Evolutionary conservation across 2,329 filamentous ascomycete genomes (phyloP).

Genomic region (Xylariales sp.): DNA sequence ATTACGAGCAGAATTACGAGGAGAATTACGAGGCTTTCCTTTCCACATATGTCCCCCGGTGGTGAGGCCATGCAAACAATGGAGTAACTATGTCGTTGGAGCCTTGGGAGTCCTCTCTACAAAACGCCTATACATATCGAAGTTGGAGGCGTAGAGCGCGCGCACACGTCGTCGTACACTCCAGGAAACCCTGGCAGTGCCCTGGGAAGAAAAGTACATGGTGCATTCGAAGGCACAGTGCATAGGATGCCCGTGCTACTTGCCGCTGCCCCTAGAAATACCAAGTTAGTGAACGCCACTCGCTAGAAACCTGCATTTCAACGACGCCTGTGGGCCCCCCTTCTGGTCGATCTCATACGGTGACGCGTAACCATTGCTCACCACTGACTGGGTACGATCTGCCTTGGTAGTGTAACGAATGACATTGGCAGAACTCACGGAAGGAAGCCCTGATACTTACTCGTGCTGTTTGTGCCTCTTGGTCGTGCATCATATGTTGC

Average conservation of each 20-base stretch:
- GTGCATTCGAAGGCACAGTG: conserved; percentile 21
- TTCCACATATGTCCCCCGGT: neutral
- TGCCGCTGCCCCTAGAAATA: conserved; percentile 3
- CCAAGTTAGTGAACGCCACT: conserved; percentile 22
- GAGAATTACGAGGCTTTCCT: neutral
- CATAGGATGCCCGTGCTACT: conserved; percentile 10
- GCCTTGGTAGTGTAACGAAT: neutral
- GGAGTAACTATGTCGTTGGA: neutral
- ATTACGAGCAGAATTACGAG: neutral
- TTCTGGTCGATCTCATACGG: conserved; percentile 25
- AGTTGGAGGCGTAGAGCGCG: too few relatives aligned
- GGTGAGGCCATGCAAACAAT: neutral
- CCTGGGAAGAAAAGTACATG: neutral
- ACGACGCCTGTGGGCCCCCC: conserved; percentile 3
- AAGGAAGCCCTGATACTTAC: conserved; percentile 9
- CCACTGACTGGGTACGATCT: conserved; percentile 21
- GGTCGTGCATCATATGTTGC: conserved; percentile 27
- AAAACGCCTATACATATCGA: neutral
- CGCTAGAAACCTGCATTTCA: conserved; percentile 8
- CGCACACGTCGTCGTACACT: neutral
- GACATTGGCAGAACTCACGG: conserved; percentile 4
- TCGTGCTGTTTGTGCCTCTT: conserved; percentile 6
- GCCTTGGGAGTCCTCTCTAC: neutral
- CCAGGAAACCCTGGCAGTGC: neutral
- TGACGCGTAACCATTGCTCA: conserved; percentile 32